Conservation (phyloP, 495 filamentous ascomycete species). For the Aspergillus sclerotioniger region DNA sequence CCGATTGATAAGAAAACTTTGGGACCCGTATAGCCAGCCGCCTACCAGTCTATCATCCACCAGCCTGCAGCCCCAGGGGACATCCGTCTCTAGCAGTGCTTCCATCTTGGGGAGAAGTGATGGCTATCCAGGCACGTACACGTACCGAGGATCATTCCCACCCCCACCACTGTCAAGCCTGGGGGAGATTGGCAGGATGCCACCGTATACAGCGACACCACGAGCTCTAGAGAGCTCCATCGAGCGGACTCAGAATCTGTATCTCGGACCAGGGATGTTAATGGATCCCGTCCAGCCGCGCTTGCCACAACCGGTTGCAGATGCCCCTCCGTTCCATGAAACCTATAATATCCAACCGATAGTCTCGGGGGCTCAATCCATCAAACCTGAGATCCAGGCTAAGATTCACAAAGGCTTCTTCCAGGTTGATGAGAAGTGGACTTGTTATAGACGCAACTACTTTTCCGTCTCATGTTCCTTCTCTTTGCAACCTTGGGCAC, state of each 20-base stretch:
- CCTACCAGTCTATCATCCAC: constrained; percentile 34
- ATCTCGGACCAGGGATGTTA: constrained; percentile 30
- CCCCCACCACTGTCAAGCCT: constrained; percentile 35
- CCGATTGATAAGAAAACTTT: constrained; percentile 19
- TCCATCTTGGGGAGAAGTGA: constrained; percentile 37
- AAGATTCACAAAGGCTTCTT: constrained; percentile 95
- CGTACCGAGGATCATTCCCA: constrained; percentile 32
- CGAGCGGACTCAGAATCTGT: constrained; percentile 33
- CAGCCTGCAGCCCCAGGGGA: constrained; percentile 30
- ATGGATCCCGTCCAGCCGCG: constrained; percentile 33
- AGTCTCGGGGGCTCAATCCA: constrained; percentile 56
- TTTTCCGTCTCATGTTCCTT: constrained; percentile 87
- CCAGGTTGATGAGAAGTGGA: constrained; percentile 82
- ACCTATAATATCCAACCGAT: constrained; percentile 59
- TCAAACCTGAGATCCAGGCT: constrained; percentile 76
- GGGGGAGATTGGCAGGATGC: constrained; percentile 33
- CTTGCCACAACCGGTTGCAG: constrained; percentile 27
- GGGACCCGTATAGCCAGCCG: constrained; percentile 32
- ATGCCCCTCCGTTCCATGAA: constrained; percentile 55
- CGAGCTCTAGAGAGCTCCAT: constrained; percentile 32
- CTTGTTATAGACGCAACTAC: constrained; percentile 94
- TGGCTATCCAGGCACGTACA: constrained; percentile 35
- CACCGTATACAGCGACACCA: constrained; percentile 37
- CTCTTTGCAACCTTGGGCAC: constrained; percentile 53
- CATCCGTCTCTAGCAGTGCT: constrained; percentile 27